phyloP scores from a whole-genome alignment of 2,329 filamentous ascomycete species.

The Cladophialophora psammophila region DNA sequence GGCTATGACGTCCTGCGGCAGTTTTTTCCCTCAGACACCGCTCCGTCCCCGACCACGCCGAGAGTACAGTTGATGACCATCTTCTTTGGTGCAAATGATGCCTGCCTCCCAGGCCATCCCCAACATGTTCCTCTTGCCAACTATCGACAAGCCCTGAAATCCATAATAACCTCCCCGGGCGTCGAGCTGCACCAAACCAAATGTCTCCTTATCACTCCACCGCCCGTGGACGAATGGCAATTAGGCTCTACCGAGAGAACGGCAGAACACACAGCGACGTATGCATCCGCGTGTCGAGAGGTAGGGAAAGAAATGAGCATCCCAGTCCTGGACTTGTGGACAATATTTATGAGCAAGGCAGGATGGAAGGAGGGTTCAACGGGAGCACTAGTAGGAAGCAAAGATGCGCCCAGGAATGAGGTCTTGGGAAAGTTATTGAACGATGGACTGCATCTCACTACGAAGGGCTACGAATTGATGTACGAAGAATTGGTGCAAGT shows the following conservation, averaged over 20 bases:
- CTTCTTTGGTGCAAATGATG: slow-evolving; percentile 91
- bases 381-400: slow-evolving; percentile 62
- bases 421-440: slow-evolving; percentile 36
- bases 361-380: slow-evolving; percentile 57
- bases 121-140: slow-evolving; percentile 81
- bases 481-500: slow-evolving; percentile 61
- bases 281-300: slow-evolving; percentile 69
- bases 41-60: slow-evolving; percentile 11
- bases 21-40: slow-evolving; percentile 29
- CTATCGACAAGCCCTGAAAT: slow-evolving; percentile 75
- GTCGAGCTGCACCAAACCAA: slow-evolving; percentile 76
- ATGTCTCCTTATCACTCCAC: slow-evolving; percentile 77
- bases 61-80: slow-evolving; percentile 59
- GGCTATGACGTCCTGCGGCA: slow-evolving; percentile 28
- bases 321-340: slow-evolving; percentile 79
- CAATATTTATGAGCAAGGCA: slow-evolving; percentile 72
- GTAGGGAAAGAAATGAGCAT: slow-evolving; percentile 64
- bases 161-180: slow-evolving; percentile 74
- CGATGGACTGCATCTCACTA: slow-evolving; percentile 65
- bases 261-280: slow-evolving; percentile 68
- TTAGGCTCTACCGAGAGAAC: slow-evolving; percentile 63
- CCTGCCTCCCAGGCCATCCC: slow-evolving; percentile 69
- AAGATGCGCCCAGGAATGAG: slow-evolving; percentile 65
- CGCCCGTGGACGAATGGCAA: slow-evolving; percentile 80
- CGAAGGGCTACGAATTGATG: slow-evolving; percentile 63